Percentiles rank a stretch among this genome's conserved stretches.
These are phyloP conservation scores for Paecilomyces formosus DNA, from an alignment of 2,329 filamentous ascomycete species.

Conservation along the genomic window DNA sequence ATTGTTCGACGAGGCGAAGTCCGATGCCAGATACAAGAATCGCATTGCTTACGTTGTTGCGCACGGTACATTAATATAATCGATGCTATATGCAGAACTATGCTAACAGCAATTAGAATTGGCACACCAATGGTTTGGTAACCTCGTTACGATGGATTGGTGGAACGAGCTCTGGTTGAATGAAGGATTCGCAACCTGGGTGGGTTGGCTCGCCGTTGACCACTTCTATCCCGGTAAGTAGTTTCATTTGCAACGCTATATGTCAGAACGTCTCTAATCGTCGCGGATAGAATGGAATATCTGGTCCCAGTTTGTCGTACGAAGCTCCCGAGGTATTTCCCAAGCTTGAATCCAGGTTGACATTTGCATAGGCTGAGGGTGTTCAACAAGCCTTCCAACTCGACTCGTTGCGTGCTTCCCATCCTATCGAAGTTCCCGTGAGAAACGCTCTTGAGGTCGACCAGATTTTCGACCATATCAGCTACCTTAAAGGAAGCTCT, in stretches of 20 bases:
- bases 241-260: not conserved
- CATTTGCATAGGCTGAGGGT: conserved; percentile 62
- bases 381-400: conserved; percentile 87
- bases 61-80: conserved; percentile 46
- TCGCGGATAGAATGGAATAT: conserved; percentile 72
- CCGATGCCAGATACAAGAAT: conserved; percentile 85
- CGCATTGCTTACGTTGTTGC: conserved; percentile 93
- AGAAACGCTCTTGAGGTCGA: conserved; percentile 91
- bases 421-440: conserved; percentile 94
- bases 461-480: conserved; percentile 96
- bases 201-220: conserved; percentile 88
- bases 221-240: conserved; percentile 68
- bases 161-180: conserved; percentile 92
- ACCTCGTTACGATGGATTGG: conserved; percentile 95
- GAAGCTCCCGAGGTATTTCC: conserved; percentile 49
- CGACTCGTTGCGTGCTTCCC: conserved; percentile 82
- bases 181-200: conserved; percentile 97
- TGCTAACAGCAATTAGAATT: conserved; percentile 50
- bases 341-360: conserved; percentile 28
- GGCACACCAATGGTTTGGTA: conserved; percentile 94
- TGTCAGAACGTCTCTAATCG: conserved; percentile 10
- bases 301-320: conserved; percentile 89
- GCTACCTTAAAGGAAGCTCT: conserved; percentile 92
- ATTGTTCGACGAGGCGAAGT: conserved; percentile 89
- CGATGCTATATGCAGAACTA: not conserved